phyloP scores from a whole-genome alignment of 1,139 yeast species.

The Arxiozyma bovina region DNA sequence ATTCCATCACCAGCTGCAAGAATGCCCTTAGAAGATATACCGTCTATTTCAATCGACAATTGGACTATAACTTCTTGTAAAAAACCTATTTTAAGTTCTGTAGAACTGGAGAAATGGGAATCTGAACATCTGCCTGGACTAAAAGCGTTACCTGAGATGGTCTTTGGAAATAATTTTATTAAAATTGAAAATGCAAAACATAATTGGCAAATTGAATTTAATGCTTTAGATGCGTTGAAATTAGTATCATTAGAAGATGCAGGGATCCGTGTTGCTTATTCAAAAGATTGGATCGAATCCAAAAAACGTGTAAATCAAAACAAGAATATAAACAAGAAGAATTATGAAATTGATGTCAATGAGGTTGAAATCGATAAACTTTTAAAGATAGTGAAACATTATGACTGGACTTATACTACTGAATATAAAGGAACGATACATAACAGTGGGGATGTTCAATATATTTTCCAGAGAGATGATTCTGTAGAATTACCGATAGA shows the following conservation, averaged over 20 bases:
- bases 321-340: not conserved
- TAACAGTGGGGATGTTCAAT: not conserved
- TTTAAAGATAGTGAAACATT: conserved; percentile 60
- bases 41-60: conserved; percentile 55
- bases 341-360: conserved; percentile 21
- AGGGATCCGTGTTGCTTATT: conserved; percentile 64
- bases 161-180: conserved; percentile 82
- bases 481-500: conserved; percentile 53
- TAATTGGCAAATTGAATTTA: conserved; percentile 48
- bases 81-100: conserved; percentile 66
- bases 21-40: conserved; percentile 52
- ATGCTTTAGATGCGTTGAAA: conserved; percentile 73
- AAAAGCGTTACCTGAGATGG: conserved; percentile 88
- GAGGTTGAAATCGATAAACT: conserved; percentile 30
- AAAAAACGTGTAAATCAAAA: conserved; percentile 36
- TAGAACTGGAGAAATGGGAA: conserved; percentile 64
- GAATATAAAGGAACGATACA: conserved; percentile 54
- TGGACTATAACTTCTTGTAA: conserved; percentile 74
- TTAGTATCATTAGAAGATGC: conserved; percentile 48
- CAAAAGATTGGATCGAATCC: conserved; percentile 77
- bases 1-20: conserved; percentile 65
- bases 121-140: conserved; percentile 45
- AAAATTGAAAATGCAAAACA: conserved; percentile 36
- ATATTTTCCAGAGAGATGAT: conserved; percentile 17
- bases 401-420: conserved; percentile 94